These are phyloP conservation scores for Rhodotorula diobovata DNA, from an alignment of 768 basidiomycete species.

Conservation along the genomic window DNA sequence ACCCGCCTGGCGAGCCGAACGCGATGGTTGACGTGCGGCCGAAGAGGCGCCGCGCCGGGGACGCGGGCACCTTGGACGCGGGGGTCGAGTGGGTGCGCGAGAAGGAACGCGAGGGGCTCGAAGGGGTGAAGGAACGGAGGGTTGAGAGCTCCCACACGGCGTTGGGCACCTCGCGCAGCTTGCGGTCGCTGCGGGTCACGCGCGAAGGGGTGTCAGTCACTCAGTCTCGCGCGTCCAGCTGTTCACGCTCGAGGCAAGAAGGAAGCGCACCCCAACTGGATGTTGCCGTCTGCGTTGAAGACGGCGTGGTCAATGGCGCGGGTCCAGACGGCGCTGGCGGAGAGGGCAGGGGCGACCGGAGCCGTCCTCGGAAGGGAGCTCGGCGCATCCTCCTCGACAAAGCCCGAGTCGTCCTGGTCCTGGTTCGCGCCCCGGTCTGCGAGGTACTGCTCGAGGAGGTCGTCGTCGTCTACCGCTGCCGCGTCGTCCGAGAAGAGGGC, in stretches of 20 bases:
- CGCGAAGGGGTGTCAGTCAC: background rate
- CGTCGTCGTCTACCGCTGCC: slow-evolving; percentile 16
- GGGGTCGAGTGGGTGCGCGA: slow-evolving; percentile 1
- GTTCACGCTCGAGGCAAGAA: too few relatives aligned
- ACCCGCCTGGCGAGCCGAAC: background rate
- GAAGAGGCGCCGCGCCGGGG: background rate
- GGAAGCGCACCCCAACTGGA: slow-evolving; percentile 18
- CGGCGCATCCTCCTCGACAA: background rate
- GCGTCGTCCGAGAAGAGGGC: background rate
- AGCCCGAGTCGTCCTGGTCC: background rate
- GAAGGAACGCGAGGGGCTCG: background rate
- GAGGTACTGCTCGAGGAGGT: background rate
- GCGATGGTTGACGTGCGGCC: background rate
- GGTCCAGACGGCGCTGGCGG: background rate
- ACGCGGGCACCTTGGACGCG: background rate
- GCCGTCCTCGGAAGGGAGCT: background rate
- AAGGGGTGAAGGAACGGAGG: slow-evolving; percentile 1
- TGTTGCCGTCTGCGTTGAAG: background rate
- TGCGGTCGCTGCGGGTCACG: background rate
- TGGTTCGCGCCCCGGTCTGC: background rate
- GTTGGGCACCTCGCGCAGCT: slow-evolving; percentile 12
- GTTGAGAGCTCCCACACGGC: slow-evolving; percentile 20
- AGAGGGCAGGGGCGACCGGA: background rate
- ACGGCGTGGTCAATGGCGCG: slow-evolving; percentile 12
- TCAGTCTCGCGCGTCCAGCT: too few relatives aligned